A percentile compares a stretch with the other conserved stretches of the same genome.
phyloP scores from a whole-genome alignment of 768 basidiomycete species.

The Suillus subluteus region DNA sequence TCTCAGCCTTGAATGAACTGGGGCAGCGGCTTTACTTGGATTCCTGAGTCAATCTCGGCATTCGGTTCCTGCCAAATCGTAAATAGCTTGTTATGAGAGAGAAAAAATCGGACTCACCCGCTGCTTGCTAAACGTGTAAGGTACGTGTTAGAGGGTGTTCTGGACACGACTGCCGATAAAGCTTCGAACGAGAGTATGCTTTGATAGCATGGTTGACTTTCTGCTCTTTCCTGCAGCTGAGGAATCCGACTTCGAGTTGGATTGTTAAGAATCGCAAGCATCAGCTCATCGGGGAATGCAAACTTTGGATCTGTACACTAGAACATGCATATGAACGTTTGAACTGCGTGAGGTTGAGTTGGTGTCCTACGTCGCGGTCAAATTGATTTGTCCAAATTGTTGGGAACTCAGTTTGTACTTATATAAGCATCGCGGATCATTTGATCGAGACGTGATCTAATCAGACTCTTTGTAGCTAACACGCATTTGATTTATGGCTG shows the following conservation, averaged over 20 bases:
- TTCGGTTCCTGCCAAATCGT: background rate
- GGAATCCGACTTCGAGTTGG: background rate
- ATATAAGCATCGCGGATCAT: too few species aligned
- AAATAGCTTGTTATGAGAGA: background rate
- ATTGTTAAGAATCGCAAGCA: background rate
- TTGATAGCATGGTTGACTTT: background rate
- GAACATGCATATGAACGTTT: background rate
- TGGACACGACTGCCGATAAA: background rate
- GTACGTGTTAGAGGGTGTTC: background rate
- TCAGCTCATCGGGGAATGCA: background rate
- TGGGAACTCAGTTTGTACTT: too few species aligned
- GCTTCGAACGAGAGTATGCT: background rate
- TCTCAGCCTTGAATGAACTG: background rate
- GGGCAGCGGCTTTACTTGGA: too few species aligned
- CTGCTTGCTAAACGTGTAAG: background rate
- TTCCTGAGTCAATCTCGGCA: too few species aligned
- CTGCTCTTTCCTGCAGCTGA: background rate
- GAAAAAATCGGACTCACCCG: background rate
- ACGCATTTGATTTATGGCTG: too few species aligned
- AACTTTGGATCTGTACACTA: background rate
- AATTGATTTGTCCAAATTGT: too few species aligned
- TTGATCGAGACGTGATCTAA: too few species aligned
- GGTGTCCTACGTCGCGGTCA: too few species aligned
- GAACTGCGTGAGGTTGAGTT: background rate
- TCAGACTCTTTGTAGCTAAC: too few species aligned